Evolutionary conservation across 768 basidiomycete genomes (phyloP), one percentile per base, ranked within the genome.

Genomic region (Mycena venus): DNA sequence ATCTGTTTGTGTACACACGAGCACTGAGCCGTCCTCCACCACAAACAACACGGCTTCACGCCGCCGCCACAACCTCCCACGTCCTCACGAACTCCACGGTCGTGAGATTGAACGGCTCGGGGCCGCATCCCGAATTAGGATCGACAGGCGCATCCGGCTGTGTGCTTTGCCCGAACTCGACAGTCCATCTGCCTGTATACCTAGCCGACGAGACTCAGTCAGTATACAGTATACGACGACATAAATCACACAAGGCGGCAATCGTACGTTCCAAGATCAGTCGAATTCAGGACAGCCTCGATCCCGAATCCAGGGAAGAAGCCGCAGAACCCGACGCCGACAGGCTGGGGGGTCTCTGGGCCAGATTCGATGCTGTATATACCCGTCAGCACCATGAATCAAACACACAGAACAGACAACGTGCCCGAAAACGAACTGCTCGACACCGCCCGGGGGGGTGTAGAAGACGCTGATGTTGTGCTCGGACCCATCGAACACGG

Each of bases 161-260:
- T 9, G 59, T 70, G 68, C 68, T 70, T 62, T 70, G 14, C 34
- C 68, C 68, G 47, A 61, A 70, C 47, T 61, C 49, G 68, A 70
- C 68, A 53, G 53, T 70, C 68, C 47, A 70, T 62, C 68, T 70
- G 47, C 59, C 68, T 25, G 59, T 51, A 61, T 70, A 70, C 4
- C 69, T 70, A 55, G 49, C 59, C 38, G 23, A 47, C 31, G 59
- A 47, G 17, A 60, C 42, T 55, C 34, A 19, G 49, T 70, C 59
- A 63, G 38, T 55, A 70, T 55, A 62, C n/a, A n/a, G n/a, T n/a
- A n/a, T n/a, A 25, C 25, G n/a, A 53, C 15, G 25, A 34, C 59
- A 61, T 47, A 12, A 59, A 34, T 49, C 56, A 38, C 27, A 59
- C 25, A 38, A 25, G 23, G 58, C 31, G 36, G 51, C 55, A 27